Conservation (phyloP, 2,329 filamentous ascomycete species). For the Pseudonectria foliicola region DNA sequence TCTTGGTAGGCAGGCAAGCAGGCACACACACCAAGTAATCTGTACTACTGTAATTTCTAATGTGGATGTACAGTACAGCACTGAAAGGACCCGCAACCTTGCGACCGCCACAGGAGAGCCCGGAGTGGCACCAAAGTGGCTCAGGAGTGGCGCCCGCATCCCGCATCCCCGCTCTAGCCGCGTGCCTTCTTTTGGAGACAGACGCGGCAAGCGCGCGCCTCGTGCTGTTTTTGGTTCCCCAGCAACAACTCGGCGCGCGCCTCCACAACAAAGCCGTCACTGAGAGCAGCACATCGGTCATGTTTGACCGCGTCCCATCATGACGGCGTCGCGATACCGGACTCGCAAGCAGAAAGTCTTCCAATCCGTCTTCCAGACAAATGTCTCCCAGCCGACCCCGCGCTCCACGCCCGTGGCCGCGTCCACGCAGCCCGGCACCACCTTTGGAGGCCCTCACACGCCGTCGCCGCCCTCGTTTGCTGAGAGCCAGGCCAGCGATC, state of each 20-base stretch:
- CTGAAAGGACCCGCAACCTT: too few relatives aligned
- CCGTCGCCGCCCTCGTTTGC: conserved; percentile 11
- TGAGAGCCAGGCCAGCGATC: conserved; percentile 33
- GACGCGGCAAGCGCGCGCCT: too few relatives aligned
- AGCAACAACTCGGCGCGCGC: neutral
- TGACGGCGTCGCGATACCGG: conserved; percentile 38
- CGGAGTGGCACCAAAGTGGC: too few relatives aligned
- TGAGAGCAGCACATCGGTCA: conserved; percentile 1
- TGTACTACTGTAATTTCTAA: too few relatives aligned
- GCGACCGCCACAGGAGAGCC: too few relatives aligned
- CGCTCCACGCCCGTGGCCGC: conserved; percentile 25
- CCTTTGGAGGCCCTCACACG: conserved; percentile 37
- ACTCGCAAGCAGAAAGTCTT: conserved; percentile 44
- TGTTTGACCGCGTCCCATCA: conserved; percentile 14
- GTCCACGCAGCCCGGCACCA: conserved; percentile 35
- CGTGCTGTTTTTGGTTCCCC: neutral
- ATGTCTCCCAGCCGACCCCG: conserved; percentile 43
- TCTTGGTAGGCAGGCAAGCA: too few relatives aligned
- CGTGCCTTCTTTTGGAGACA: too few relatives aligned
- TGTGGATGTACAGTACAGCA: too few relatives aligned
- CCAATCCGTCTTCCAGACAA: conserved; percentile 48
- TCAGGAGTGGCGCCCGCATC: too few relatives aligned
- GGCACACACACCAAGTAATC: too few relatives aligned
- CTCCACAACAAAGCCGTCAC: conserved; percentile 4
- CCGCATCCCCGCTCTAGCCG: too few relatives aligned